Base-by-base conservation (phyloP, 352 stramenopile species). In the Pythium dissotocum region DNA sequence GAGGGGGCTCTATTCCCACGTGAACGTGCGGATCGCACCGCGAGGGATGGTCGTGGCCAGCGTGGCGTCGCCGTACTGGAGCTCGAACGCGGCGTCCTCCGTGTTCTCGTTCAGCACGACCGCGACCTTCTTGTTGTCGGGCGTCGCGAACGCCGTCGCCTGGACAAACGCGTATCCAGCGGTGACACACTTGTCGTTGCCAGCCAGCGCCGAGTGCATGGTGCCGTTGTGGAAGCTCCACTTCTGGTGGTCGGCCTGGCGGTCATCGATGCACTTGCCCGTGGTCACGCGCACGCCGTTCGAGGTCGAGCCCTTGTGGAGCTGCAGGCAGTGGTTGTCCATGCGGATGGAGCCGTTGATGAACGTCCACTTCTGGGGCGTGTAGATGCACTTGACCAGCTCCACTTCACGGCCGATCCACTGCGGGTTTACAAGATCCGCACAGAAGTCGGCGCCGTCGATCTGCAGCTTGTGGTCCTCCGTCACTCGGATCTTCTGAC, bases 31-130 rank as follows among this genome's bases (percentile, higher is more conserved):
- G 61, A 95, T 95, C 28, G 78, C 84, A 33, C 80, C 74, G 18
- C 63, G 59, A 14, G 83, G 83, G 26, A 95, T 70, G 8, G 73
- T 82, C 30, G 82, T 88, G 35, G 82, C 65, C 33, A 93, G 57
- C n/a, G 71, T 70, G 24, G 70, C 54, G 32, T 70, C 81, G 16
- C 72, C 78, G 54, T 81, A 75, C 26, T 83, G 73, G 40, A 95
- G 61, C 58, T 87, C 77, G 33, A 95, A 93, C 35, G 78, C 58
- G 0, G 80, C 83, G 21, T 83, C 76, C 61, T 93, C 85, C 28
- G 84, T 89, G 76, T 95, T 94, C 58, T 94, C 85, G 65, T 95
- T 95, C 64, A 95, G 72, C 35, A 94, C 83, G 13, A 95, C 86
- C 57, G 91, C 74, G 36, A 95, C 85, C 58, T 83, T 92, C 57